Evolutionary conservation across 345 rosid species (phyloP).

Genomic region (Lumnitzera racemosa): DNA sequence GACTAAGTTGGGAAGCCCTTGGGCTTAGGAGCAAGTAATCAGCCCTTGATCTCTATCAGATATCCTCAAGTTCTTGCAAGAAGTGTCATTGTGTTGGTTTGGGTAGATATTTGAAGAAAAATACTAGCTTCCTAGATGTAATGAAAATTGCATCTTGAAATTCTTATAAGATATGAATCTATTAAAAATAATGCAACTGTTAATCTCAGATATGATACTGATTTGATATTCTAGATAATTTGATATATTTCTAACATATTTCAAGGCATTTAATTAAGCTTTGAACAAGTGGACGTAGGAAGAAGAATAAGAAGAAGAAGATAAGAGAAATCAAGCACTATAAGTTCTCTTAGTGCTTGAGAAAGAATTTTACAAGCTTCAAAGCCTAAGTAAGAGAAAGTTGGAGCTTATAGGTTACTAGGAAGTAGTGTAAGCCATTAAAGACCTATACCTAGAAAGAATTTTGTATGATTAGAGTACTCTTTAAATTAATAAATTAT

Average conservation of each 20-base stretch:
- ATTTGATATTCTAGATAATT: conserved; percentile 62
- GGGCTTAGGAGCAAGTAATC: not conserved
- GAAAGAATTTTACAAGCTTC: conserved; percentile 69
- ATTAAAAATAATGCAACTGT: conserved; percentile 21
- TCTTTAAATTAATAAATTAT: no score
- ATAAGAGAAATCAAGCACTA: conserved; percentile 58
- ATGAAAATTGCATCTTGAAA: conserved; percentile 21
- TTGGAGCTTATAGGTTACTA: conserved; percentile 67
- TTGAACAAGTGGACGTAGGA: conserved; percentile 37
- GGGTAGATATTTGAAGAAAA: conserved; percentile 61
- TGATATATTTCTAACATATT: conserved; percentile 1
- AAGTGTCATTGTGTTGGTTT: conserved; percentile 69
- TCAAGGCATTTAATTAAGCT: conserved; percentile 35
- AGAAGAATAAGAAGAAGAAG: conserved; percentile 69
- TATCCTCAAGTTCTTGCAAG: conserved; percentile 85
- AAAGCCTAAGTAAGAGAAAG: conserved; percentile 74
- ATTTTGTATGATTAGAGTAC: not conserved
- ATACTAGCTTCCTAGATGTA: conserved; percentile 33
- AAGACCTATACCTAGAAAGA: conserved; percentile 77
- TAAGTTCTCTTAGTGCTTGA: conserved; percentile 71
- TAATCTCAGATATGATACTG: conserved; percentile 26
- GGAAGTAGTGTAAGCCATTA: conserved; percentile 68
- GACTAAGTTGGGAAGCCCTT: no score
- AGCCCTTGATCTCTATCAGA: not conserved
- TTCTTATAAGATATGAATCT: conserved; percentile 12